phyloP scores from a whole-genome alignment of 768 basidiomycete genomes.

The Tulasnella sp. region DNA sequence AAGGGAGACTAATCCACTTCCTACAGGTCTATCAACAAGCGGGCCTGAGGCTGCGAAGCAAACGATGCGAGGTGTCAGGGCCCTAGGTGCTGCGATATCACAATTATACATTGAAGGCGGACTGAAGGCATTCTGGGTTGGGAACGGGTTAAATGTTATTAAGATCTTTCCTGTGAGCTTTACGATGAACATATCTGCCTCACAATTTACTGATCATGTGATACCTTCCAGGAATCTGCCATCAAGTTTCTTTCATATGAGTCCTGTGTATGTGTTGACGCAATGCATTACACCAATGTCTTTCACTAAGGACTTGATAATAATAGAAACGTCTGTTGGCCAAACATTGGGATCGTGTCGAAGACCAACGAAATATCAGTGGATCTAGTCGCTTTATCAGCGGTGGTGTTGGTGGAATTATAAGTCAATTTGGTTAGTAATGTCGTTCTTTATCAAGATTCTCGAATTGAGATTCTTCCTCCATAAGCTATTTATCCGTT shows the following conservation, averaged over 20 bases:
- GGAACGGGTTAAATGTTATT: slow-evolving; percentile 75
- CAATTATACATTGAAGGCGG: slow-evolving; percentile 86
- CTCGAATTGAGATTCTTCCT: slow-evolving; percentile 7
- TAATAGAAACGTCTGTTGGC: slow-evolving; percentile 94
- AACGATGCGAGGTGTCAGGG: slow-evolving; percentile 37
- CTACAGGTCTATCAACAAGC: background rate
- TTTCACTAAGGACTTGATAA: slow-evolving; percentile 13
- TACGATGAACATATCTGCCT: background rate
- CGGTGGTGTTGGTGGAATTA: slow-evolving; percentile 92
- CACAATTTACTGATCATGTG: background rate
- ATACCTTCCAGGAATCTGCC: slow-evolving; percentile 54
- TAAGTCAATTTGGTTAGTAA: slow-evolving; percentile 73
- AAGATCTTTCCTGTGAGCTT: slow-evolving; percentile 71
- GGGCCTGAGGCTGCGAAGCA: slow-evolving; percentile 32
- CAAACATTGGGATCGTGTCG: slow-evolving; percentile 77
- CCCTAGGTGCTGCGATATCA: slow-evolving; percentile 56
- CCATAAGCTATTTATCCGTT: slow-evolving; percentile 82
- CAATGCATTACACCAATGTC: slow-evolving; percentile 13
- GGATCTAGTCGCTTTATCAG: slow-evolving; percentile 87
- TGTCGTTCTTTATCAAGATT: slow-evolving; percentile 2
- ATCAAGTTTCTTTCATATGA: slow-evolving; percentile 98
- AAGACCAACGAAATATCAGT: slow-evolving; percentile 78
- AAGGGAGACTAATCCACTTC: slow-evolving; percentile 53
- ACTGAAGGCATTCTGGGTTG: slow-evolving; percentile 91
- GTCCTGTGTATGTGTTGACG: slow-evolving; percentile 50